A percentile compares a stretch with the other conserved stretches of the same genome.
These are phyloP conservation scores for Leccinum arenicola DNA, from an alignment of 768 basidiomycete genomes.

Conservation along the genomic window DNA sequence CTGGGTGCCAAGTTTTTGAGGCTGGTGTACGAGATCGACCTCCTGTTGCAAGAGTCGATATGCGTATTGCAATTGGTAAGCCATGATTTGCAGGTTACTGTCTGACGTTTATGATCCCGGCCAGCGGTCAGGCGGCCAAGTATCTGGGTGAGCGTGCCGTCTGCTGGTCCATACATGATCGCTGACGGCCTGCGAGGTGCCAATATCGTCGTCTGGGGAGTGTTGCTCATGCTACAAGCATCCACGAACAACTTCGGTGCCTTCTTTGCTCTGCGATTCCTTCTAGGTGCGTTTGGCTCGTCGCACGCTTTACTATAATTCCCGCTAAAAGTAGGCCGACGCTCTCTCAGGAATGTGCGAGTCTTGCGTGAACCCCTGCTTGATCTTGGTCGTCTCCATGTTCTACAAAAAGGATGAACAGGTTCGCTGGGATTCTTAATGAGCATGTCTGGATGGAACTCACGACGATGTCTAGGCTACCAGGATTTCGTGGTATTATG, in stretches of 20 bases:
- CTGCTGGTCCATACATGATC: background rate
- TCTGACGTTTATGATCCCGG: constrained; percentile 10
- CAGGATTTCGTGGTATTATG: constrained; percentile 64
- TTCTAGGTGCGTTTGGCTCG: constrained; percentile 42
- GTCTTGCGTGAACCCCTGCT: constrained; percentile 59
- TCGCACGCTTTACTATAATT: background rate
- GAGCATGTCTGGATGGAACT: background rate
- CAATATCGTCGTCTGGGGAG: constrained; percentile 62
- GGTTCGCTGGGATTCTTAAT: constrained; percentile 23
- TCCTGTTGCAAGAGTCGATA: constrained; percentile 48
- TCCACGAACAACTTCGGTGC: constrained; percentile 53
- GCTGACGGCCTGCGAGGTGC: constrained; percentile 32
- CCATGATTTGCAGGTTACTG: constrained; percentile 7
- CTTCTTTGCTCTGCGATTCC: constrained; percentile 61
- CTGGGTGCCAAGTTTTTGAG: no score
- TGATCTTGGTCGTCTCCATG: constrained; percentile 63
- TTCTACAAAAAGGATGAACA: constrained; percentile 72
- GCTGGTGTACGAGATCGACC: constrained; percentile 67
- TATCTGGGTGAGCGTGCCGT: constrained; percentile 46
- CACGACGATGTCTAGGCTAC: constrained; percentile 37
- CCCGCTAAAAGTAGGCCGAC: background rate
- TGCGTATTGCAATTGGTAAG: constrained; percentile 55
- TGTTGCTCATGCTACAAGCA: constrained; percentile 58
- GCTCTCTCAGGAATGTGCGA: constrained; percentile 57
- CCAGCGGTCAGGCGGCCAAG: constrained; percentile 50